phyloP scores from a whole-genome alignment of 176 grass and related monocot genomes.

The Eragrostis curvula region DNA sequence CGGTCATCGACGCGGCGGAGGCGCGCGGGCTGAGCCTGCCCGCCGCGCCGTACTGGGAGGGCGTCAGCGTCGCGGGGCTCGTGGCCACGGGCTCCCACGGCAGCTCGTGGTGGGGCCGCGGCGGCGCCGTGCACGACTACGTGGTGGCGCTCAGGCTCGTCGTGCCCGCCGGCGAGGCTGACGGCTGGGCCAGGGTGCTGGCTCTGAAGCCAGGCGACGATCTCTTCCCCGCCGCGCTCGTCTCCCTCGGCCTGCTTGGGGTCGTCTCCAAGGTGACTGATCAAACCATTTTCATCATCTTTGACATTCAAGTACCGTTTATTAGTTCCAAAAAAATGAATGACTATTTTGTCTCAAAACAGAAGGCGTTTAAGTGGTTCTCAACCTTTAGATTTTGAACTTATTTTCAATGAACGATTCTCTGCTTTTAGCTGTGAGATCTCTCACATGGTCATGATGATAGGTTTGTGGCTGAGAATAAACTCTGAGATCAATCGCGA shows the following conservation, averaged over 20 bases:
- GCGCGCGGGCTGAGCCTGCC: conserved; percentile 63
- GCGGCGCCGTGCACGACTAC: conserved; percentile 80
- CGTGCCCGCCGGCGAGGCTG: conserved; percentile 26
- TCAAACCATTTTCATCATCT: not conserved
- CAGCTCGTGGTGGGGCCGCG: conserved; percentile 86
- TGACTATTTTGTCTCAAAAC: no score
- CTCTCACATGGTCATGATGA: not conserved
- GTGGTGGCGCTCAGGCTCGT: conserved; percentile 63
- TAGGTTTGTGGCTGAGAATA: not conserved
- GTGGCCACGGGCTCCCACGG: conserved; percentile 82
- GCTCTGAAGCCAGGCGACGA: conserved; percentile 45
- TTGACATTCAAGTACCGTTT: no score
- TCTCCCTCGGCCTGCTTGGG: conserved; percentile 77
- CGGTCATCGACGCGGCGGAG: conserved; percentile 71
- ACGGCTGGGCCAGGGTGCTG: conserved; percentile 62
- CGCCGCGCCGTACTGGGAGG: conserved; percentile 84
- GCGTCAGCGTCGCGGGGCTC: conserved; percentile 74
- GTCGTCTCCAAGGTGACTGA: conserved; percentile 68
- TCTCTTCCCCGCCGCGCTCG: conserved; percentile 69
- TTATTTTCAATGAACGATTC: no score
- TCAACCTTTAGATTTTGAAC: no score
- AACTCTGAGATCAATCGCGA: no score
- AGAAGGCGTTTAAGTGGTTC: no score
- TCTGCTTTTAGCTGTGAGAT: not conserved
- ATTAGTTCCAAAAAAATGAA: no score